Base-by-base conservation (phyloP, 768 basidiomycete species). In the Leccinum pellstonianum region DNA sequence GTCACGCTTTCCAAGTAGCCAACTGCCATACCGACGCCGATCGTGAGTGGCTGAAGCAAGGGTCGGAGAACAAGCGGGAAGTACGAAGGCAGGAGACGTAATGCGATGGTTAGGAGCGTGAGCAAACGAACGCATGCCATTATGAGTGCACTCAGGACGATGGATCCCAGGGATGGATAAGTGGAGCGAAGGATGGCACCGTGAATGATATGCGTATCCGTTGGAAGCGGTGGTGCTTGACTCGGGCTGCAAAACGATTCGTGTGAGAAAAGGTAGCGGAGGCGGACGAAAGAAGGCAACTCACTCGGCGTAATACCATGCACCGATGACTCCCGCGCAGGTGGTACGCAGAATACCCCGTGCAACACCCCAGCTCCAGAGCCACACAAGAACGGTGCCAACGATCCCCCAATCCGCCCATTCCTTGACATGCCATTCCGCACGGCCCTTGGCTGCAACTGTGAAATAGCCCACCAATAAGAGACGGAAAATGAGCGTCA, bases 221-320 rank as follows among this genome's bases (percentile, higher is more conserved):
- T 78, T 19, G 84, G 76, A 19, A 71, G 75, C 5, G 77, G 81
- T 4, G 75, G 74, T 2, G 80, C 63, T 54, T 68, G 58, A 25
- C 61, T 54, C 19, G 62, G 64, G 35, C 74, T 75, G 48, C 29
- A 51, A 21, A 63, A 54, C 7, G 19, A n/a, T n/a, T 58, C 56
- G 27, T 53, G 50, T 62, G 50, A 62, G 62, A 11, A 41, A 23
- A 52, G 54, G 12, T 27, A 19, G 48, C 57, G 6, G n/a, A 23
- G 1, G 15, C 57, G 46, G 27, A 14, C 52, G n/a, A 19, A 25
- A 38, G 11, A 27, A 52, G 4, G 52, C 6, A 9, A 27, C 84
- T 68, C 65, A 87, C 82, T 85, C 79, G 29, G 83, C 71, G 74
- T 93, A 96, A 70, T 96, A 97, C 95, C 95, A 98, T 49, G 88